Evolutionary conservation across 371 early-diverging fungal species (phyloP).

Genomic region (Coemansia sp.): DNA sequence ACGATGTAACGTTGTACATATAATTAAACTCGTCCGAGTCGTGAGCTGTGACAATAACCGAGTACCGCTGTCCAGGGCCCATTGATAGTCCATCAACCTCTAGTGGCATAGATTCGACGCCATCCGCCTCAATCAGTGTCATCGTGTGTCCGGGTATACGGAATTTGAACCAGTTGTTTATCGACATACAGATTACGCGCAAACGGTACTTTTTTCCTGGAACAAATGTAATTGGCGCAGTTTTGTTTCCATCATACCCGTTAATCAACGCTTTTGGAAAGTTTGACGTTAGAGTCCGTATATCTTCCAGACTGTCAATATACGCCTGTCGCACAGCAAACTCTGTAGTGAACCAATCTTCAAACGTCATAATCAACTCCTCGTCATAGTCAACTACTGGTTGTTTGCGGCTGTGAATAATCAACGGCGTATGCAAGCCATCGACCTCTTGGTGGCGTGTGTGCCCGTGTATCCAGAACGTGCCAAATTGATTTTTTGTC

Average conservation of each 20-base stretch:
- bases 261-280: constrained; percentile 13
- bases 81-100: constrained; percentile 58
- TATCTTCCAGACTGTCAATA: constrained; percentile 4
- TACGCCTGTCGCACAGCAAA: constrained; percentile 12
- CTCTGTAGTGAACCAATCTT: constrained; percentile 26
- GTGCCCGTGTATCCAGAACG: constrained; percentile 76
- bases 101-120: constrained; percentile 59
- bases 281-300: not conserved
- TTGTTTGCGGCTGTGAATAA: constrained; percentile 56
- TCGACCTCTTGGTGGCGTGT: constrained; percentile 67
- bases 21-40: constrained; percentile 30
- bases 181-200: constrained; percentile 72
- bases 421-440: constrained; percentile 70
- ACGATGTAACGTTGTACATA: constrained; percentile 23
- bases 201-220: constrained; percentile 79
- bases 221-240: constrained; percentile 50
- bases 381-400: constrained; percentile 62
- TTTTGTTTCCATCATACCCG: constrained; percentile 23
- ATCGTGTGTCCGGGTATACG: constrained; percentile 72
- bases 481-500: constrained; percentile 56
- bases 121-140: constrained; percentile 76
- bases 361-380: constrained; percentile 60
- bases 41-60: constrained; percentile 67
- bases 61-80: constrained; percentile 67
- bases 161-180: constrained; percentile 70